Percentiles rank a stretch among this genome's conserved stretches.
Evolutionary conservation across 139 green algal genomes (phyloP).

Genomic region (Dunaliella primolecta): DNA sequence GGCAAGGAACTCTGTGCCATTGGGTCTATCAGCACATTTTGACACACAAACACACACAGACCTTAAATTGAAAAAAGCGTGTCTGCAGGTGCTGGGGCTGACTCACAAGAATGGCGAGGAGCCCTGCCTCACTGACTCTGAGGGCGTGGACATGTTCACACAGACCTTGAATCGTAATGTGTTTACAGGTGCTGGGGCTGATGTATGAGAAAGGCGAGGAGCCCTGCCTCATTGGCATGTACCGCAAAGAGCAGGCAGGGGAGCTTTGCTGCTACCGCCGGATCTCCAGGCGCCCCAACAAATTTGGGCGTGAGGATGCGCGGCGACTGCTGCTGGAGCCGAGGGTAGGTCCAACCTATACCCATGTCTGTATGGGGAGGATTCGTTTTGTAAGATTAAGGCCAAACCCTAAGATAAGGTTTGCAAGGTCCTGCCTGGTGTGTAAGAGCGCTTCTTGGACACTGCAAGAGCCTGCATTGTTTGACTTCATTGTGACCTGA

Average conservation of each 20-base stretch:
- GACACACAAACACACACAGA: neutral
- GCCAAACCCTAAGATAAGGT: no score
- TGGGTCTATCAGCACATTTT: no score
- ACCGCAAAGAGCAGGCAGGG: slow-evolving; percentile 66
- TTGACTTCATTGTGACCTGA: no score
- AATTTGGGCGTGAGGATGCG: neutral
- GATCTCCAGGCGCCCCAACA: neutral
- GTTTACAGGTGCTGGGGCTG: slow-evolving; percentile 45
- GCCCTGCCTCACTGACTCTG: slow-evolving; percentile 13
- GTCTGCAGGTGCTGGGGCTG: slow-evolving; percentile 44
- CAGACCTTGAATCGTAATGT: neutral
- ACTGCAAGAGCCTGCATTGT: no score
- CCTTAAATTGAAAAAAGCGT: neutral
- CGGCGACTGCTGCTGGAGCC: slow-evolving; percentile 16
- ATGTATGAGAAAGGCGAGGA: slow-evolving; percentile 59
- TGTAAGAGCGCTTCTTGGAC: no score
- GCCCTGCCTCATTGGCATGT: slow-evolving; percentile 44
- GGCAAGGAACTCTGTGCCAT: neutral
- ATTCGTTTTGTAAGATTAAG: no score
- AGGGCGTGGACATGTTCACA: neutral
- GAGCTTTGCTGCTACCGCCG: slow-evolving; percentile 46
- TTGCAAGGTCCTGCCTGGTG: no score
- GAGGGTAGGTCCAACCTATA: slow-evolving; percentile 25
- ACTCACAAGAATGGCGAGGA: slow-evolving; percentile 58
- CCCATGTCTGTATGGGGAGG: no score